Evolutionary conservation across 495 filamentous ascomycete genomes (phyloP), one percentile per base, ranked within the genome.

Genomic region (Apodospora peruviana): DNA sequence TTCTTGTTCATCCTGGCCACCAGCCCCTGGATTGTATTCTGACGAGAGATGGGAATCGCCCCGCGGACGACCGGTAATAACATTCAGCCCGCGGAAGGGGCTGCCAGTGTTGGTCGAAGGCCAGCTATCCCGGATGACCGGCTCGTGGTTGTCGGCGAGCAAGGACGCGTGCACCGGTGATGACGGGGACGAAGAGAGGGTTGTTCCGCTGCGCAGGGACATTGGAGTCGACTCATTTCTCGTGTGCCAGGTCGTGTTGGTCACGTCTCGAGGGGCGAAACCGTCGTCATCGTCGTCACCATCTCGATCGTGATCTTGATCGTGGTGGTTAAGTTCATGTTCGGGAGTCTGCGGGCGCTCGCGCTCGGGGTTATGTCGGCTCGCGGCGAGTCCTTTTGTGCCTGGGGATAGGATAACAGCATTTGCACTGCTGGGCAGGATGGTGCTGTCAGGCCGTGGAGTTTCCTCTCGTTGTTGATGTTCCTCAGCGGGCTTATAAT

Each of bases 171-270:
- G 53, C 17, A 43, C 34, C 0, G 58, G 55, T 0, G 58, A 61
- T 0, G 48, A 45, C 0, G 61, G 55, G 0, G 55, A 43, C 0
- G 61, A 57, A 8, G 58, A 54, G 0, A 57, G 25, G n/a, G 55
- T 59, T 9, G 24, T 56, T 1, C 45, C 42, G 48, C 58, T 64
- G 27, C 34, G 48, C 12, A 49, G 16, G 5, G 61, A 64, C 34
- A 52, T 52, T 0, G 61, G 58, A 1, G 55, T 52, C 35, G 55
- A 57, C 25, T 23, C 45, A 0, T 48, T 34, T n/a, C 42, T 21
- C 5, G 32, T 40, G 3, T 20, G 36, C 42, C 32, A 57, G 3
- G 45, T 5, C 4, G 12, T 16, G 40, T 48, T 45, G 23, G 40
- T 48, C 23, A 22, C 40, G 18, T 43, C 41, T n/a, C 37, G 37